Evolutionary conservation across 768 basidiomycete species (phyloP).

Genomic region (Pleurotus cornucopiae): DNA sequence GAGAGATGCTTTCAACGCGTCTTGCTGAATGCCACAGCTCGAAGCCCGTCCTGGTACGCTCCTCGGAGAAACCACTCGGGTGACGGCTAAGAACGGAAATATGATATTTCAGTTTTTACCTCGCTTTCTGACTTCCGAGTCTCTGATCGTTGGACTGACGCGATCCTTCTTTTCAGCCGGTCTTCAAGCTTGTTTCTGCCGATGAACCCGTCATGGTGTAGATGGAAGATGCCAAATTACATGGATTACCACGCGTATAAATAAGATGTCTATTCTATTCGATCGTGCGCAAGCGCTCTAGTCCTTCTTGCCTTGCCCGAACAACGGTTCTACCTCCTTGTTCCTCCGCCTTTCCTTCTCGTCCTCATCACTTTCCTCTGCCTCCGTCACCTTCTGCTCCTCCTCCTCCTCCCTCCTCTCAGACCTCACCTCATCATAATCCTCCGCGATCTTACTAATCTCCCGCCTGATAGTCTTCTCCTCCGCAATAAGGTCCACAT

Average conservation of each 20-base stretch:
- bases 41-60: background rate
- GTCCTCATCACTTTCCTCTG: conserved; percentile 10
- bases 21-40: conserved; percentile 4
- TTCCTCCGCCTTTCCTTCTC: conserved; percentile 4
- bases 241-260: no score
- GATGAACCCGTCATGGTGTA: no score
- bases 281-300: no score
- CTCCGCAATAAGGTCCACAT: conserved; percentile 51
- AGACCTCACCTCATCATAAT: conserved; percentile 45
- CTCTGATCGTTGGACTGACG: no score
- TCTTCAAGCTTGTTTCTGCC: no score
- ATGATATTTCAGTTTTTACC: background rate
- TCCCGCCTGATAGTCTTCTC: conserved; percentile 44
- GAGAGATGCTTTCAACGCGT: background rate
- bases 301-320: no score
- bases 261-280: no score
- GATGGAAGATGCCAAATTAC: no score
- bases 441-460: conserved; percentile 54
- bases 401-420: conserved; percentile 25
- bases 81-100: conserved; percentile 6
- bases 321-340: no score
- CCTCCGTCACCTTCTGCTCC: conserved; percentile 18
- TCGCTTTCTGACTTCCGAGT: no score
- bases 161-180: no score
- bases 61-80: background rate